These are phyloP conservation scores for Pleurozium schreberi DNA, from an alignment of 225 moss, liverwort and hornwort species.

Conservation along the genomic window DNA sequence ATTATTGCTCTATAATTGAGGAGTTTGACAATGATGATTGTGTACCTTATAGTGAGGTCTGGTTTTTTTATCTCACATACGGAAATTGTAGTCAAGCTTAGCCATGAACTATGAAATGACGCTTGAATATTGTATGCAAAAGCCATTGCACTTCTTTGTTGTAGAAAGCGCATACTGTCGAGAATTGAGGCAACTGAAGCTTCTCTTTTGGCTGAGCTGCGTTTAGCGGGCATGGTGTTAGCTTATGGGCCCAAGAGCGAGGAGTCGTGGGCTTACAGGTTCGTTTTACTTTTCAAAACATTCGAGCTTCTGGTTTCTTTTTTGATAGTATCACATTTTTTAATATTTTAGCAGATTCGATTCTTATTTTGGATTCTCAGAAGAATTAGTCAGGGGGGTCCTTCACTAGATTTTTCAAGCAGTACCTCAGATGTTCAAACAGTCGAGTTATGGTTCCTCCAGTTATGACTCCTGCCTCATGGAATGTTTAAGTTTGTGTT, in stretches of 20 bases:
- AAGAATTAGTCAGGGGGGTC: background rate
- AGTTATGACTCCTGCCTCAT: background rate
- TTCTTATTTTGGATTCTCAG: background rate
- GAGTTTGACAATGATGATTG: background rate
- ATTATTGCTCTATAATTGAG: background rate
- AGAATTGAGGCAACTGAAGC: conserved; percentile 34
- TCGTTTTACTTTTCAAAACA: background rate
- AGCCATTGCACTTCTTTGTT: background rate
- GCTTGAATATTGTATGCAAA: background rate
- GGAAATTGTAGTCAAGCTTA: background rate
- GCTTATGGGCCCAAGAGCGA: conserved; percentile 94
- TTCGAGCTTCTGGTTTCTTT: background rate
- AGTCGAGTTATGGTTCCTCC: background rate
- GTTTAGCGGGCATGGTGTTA: conserved; percentile 68
- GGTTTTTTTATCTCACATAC: background rate
- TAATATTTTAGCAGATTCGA: background rate
- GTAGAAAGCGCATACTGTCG: conserved; percentile 70
- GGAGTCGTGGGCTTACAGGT: conserved; percentile 99
- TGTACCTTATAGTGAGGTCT: background rate
- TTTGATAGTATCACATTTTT: background rate
- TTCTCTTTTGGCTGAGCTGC: conserved; percentile 57
- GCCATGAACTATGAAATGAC: background rate
- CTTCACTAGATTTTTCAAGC: background rate
- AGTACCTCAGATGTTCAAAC: background rate
- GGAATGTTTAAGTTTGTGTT: background rate